Percentiles rank a stretch among this genome's conserved stretches.
Evolutionary conservation across 129 eudicot species (phyloP).

Genomic region (Centrapalus pauciflorus): DNA sequence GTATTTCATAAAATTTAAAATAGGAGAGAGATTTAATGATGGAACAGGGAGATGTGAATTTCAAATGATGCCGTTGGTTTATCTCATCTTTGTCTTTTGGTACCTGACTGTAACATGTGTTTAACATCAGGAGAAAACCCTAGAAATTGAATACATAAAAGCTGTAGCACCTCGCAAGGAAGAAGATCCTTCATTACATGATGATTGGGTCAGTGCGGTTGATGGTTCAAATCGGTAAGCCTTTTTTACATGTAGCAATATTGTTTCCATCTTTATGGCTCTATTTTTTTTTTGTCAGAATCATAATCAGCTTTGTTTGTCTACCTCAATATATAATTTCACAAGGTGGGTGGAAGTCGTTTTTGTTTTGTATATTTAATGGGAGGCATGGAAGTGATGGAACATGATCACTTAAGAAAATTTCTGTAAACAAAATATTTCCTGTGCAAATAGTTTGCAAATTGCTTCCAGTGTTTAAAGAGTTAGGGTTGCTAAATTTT

Average conservation of each 20-base stretch:
- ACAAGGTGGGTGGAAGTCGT: no score
- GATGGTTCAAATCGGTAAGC: slow-evolving; percentile 80
- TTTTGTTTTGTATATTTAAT: no score
- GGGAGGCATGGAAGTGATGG: no score
- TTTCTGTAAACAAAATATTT: no score
- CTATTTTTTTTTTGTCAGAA: background rate
- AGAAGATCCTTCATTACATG: slow-evolving; percentile 82
- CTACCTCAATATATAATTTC: no score
- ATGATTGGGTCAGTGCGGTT: slow-evolving; percentile 98
- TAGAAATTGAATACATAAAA: slow-evolving; percentile 85
- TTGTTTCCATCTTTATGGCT: background rate
- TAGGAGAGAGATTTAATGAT: background rate
- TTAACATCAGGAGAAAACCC: slow-evolving; percentile 59
- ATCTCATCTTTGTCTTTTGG: background rate
- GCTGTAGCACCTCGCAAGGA: slow-evolving; percentile 87
- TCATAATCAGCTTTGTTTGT: background rate
- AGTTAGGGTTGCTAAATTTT: no score
- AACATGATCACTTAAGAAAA: no score
- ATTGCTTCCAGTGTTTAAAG: no score
- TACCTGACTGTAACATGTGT: slow-evolving; percentile 7
- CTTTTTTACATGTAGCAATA: background rate
- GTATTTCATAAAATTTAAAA: background rate
- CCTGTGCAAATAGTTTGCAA: no score
- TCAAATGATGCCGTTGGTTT: background rate
- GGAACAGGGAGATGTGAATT: background rate